Evolutionary conservation across 768 basidiomycete genomes (phyloP), one percentile per base, ranked within the genome.

Genomic region (Lanmaoa rubissima): DNA sequence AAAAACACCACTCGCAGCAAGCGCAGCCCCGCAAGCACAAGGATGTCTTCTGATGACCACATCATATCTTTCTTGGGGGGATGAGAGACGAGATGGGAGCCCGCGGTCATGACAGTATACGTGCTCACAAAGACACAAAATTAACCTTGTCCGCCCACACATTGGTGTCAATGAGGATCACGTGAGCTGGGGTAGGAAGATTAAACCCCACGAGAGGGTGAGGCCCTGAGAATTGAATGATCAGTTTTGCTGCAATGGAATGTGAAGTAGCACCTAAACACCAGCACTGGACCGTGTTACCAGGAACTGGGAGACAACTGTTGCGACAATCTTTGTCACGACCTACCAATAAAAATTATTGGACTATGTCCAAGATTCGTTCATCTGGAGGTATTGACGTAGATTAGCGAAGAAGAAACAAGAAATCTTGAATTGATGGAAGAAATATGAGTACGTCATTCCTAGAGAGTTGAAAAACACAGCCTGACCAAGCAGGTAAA

Each of bases 401-500:
- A 26, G 21, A 34, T 51, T 9, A 58, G 53, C 32, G 8, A 36
- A 55, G 28, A 19, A 50, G 14, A 46, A 48, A 44, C 28, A 49
- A 21, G 17, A 54, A 51, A 14, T 42, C 42, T 36, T 53, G 44
- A 12, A 65, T 67, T 64, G 62, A 48, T 32, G 19, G n/a, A 51
- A 26, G 49, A 53, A 56, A 60, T 49, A 59, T 31, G 55, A 53
- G 45, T 66, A 66, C 66, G 68, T 43, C 53, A 43, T 21, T 47
- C 31, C 53, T n/a, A 48, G 45, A 54, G 52, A 41, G 26, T 38
- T 34, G 48, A 53, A 62, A 4, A 61, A 55, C 46, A 66, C 49
- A 46, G 26, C 66, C 66, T 61, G 66, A 38, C 66, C 65, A 38
- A 32, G 66, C 66, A 67, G 67, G 66, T 51, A 34, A 52, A 36